Evolutionary conservation across 306 rosid species (phyloP).

Genomic region (Herpetospermum pedunculosum): DNA sequence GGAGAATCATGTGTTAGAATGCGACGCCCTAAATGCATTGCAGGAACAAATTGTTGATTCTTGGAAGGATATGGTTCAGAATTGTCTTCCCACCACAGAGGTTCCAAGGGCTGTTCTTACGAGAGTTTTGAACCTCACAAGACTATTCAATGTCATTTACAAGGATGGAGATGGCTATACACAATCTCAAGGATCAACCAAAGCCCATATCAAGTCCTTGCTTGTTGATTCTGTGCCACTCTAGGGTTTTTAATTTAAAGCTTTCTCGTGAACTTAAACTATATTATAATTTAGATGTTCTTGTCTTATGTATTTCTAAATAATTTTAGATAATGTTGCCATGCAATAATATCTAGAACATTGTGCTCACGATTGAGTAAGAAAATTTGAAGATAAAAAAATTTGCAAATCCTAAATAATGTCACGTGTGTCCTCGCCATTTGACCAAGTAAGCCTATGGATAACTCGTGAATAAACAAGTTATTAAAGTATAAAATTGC

Average conservation of each 20-base stretch:
- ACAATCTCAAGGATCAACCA: not conserved
- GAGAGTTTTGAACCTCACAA: constrained; percentile 22
- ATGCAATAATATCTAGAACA: too few relatives aligned
- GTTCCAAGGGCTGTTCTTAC: constrained; percentile 23
- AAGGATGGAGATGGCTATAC: constrained; percentile 27
- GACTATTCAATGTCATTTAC: constrained; percentile 18
- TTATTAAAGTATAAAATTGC: too few relatives aligned
- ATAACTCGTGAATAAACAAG: too few relatives aligned
- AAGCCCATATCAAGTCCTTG: constrained; percentile 12
- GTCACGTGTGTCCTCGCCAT: too few relatives aligned
- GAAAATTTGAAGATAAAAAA: too few relatives aligned
- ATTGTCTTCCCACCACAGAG: not conserved
- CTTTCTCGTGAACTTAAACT: too few relatives aligned
- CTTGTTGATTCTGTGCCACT: constrained; percentile 18
- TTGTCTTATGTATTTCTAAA: too few relatives aligned
- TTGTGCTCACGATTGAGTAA: too few relatives aligned
- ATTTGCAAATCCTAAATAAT: too few relatives aligned
- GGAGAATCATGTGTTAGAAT: constrained; percentile 5
- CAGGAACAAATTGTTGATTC: not conserved
- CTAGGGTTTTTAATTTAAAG: not conserved
- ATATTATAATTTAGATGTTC: too few relatives aligned
- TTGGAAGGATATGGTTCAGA: constrained; percentile 38
- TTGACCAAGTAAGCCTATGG: too few relatives aligned
- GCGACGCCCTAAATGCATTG: constrained; percentile 4
- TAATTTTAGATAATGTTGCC: too few relatives aligned